Percentiles rank a stretch among this genome's conserved stretches.
Evolutionary conservation across 2,329 filamentous ascomycete species (phyloP).

Genomic region (Talaromyces islandicus): DNA sequence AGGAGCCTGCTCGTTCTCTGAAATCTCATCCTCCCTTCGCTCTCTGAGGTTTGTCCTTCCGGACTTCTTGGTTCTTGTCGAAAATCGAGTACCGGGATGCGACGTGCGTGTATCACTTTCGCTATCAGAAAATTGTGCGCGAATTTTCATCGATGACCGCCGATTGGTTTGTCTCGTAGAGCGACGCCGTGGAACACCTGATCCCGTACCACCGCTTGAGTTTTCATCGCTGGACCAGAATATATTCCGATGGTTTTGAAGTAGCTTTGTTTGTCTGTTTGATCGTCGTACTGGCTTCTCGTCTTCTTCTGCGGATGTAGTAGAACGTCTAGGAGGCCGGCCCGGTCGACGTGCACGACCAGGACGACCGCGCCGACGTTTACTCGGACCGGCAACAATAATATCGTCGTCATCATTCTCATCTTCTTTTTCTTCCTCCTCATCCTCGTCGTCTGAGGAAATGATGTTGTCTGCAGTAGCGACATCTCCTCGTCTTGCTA

Average conservation of each 20-base stretch:
- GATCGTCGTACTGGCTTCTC: slow-evolving; percentile 6
- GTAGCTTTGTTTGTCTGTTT: neutral
- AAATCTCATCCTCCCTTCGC: slow-evolving; percentile 28
- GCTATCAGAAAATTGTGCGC: slow-evolving; percentile 6
- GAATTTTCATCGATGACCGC: slow-evolving; percentile 9
- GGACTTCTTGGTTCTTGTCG: slow-evolving; percentile 9
- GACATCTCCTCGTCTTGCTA: neutral
- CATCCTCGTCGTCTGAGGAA: slow-evolving; percentile 10
- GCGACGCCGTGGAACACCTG: slow-evolving; percentile 11
- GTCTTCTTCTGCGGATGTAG: neutral
- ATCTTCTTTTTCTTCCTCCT: neutral
- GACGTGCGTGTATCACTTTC: slow-evolving; percentile 13
- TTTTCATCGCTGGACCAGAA: slow-evolving; percentile 17
- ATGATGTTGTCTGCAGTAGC: slow-evolving; percentile 12
- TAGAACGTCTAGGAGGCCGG: neutral
- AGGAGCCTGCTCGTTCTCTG: slow-evolving; percentile 40
- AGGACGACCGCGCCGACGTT: slow-evolving; percentile 2
- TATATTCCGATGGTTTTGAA: neutral
- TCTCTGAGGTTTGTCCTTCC: slow-evolving; percentile 41
- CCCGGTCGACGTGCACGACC: neutral
- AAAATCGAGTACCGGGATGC: slow-evolving; percentile 11
- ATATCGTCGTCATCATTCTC: neutral
- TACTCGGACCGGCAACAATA: neutral
- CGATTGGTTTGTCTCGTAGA: slow-evolving; percentile 10
- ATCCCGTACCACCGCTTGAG: slow-evolving; percentile 23